phyloP scores from a whole-genome alignment of 2,329 filamentous ascomycete species.

The Didymella pinodella region DNA sequence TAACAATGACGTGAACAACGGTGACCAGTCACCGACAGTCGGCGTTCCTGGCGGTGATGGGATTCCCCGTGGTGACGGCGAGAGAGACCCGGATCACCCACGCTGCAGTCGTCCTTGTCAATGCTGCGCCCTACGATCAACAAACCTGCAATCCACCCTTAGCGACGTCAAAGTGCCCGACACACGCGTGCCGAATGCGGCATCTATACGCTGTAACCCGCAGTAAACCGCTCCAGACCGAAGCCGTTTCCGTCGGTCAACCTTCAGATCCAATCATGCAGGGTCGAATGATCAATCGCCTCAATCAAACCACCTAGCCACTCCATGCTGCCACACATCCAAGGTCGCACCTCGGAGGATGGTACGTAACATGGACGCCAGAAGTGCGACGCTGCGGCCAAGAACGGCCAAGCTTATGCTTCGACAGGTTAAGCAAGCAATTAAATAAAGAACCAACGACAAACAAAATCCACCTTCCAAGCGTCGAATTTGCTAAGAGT shows the following conservation, averaged over 20 bases:
- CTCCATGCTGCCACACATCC: constrained; percentile 10
- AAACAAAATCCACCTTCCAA: constrained; percentile 19
- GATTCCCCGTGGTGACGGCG: neutral
- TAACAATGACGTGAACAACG: neutral
- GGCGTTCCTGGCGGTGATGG: neutral
- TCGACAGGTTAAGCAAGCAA: constrained; percentile 15
- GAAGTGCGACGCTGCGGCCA: constrained; percentile 15
- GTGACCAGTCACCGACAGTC: neutral
- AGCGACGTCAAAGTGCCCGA: constrained; percentile 7
- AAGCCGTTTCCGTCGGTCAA: constrained; percentile 18
- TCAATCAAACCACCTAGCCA: constrained; percentile 12
- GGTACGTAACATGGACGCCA: constrained; percentile 18
- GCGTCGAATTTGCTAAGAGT: constrained; percentile 8
- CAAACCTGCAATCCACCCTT: constrained; percentile 4
- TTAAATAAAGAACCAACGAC: constrained; percentile 22
- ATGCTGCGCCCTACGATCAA: constrained; percentile 6
- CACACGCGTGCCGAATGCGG: constrained; percentile 12
- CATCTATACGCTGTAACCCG: neutral
- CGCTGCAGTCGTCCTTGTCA: constrained; percentile 5
- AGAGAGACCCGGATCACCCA: neutral
- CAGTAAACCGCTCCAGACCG: constrained; percentile 18
- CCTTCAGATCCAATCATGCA: constrained; percentile 13
- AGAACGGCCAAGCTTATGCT: constrained; percentile 21
- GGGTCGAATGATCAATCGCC: constrained; percentile 6
- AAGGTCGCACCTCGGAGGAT: constrained; percentile 21